Evolutionary conservation across 2,329 filamentous ascomycete species (phyloP).

Genomic region (Colletotrichum trifolii): DNA sequence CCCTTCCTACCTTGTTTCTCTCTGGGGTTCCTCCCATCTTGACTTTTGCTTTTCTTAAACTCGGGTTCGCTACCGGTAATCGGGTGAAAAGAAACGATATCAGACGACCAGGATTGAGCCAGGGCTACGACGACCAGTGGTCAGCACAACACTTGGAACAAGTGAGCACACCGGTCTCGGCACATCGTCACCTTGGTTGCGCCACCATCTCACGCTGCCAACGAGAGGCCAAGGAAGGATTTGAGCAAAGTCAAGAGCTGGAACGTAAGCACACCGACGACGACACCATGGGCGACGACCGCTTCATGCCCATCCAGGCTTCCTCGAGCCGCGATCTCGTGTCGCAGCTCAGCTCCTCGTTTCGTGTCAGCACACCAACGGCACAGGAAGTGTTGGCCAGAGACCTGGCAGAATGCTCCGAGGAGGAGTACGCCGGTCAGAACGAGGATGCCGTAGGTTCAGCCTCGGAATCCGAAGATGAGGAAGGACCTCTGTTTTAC

Average conservation of each 20-base stretch:
- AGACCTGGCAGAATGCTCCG: constrained; percentile 73
- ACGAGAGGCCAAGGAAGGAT: not conserved
- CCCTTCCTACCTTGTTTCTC: not conserved
- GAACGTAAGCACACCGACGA: not conserved
- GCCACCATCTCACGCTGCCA: constrained; percentile 14
- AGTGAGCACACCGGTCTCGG: constrained; percentile 28
- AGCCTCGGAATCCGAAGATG: constrained; percentile 47
- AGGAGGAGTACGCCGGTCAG: constrained; percentile 50
- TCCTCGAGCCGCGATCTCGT: constrained; percentile 40
- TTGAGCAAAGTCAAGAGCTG: not conserved
- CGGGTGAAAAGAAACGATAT: not conserved
- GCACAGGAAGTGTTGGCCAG: constrained; percentile 73
- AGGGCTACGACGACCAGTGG: not conserved
- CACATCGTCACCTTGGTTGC: constrained; percentile 2
- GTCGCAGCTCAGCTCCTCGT: constrained; percentile 57
- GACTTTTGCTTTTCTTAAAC: not conserved
- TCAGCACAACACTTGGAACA: not conserved
- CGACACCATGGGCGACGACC: constrained; percentile 33
- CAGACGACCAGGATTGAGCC: constrained; percentile 4
- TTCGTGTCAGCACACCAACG: constrained; percentile 71
- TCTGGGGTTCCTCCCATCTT: constrained; percentile 16
- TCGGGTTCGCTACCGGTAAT: too few relatives aligned
- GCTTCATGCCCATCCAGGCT: constrained; percentile 33
- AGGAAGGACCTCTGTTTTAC: constrained; percentile 67
- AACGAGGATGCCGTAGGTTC: constrained; percentile 46